Evolutionary conservation across 2,329 filamentous ascomycete genomes (phyloP).

Genomic region (Aspergillus terreus): DNA sequence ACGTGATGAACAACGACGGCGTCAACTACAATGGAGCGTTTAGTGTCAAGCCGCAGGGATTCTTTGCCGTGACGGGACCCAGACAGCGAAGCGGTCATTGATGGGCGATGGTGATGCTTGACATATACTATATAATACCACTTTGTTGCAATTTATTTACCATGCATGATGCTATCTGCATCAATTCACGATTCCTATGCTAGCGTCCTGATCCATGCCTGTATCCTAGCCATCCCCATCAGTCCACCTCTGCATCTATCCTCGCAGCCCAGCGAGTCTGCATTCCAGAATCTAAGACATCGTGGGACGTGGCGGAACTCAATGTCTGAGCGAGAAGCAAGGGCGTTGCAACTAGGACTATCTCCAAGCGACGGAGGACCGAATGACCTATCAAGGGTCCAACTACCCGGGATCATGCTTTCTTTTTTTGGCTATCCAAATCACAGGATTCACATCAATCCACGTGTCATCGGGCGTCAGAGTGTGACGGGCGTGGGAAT

Average conservation of each 20-base stretch:
- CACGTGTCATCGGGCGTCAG: background rate
- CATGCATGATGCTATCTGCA: background rate
- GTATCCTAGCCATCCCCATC: too few species aligned
- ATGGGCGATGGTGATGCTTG: background rate
- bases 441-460: background rate
- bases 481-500: background rate
- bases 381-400: too few species aligned
- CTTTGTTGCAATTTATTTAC: background rate
- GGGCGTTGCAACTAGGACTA: too few species aligned
- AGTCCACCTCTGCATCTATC: too few species aligned
- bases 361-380: too few species aligned
- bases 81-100: background rate
- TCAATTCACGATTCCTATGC: background rate
- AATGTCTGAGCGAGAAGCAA: too few species aligned
- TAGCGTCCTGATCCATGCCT: too few species aligned
- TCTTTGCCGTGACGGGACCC: constrained; percentile 25
- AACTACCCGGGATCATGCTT: too few species aligned
- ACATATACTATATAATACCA: background rate
- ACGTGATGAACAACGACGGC: constrained; percentile 29
- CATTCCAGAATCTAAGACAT: too few species aligned
- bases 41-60: constrained; percentile 48
- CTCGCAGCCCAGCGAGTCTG: too few species aligned
- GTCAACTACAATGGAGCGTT: constrained; percentile 49
- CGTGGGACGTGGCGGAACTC: too few species aligned
- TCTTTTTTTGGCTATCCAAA: background rate